A percentile compares a stretch with the other conserved stretches of the same genome.
Conservation (phyloP, 108 stramenopile species). For the Cyclostephanos tholiformis region DNA sequence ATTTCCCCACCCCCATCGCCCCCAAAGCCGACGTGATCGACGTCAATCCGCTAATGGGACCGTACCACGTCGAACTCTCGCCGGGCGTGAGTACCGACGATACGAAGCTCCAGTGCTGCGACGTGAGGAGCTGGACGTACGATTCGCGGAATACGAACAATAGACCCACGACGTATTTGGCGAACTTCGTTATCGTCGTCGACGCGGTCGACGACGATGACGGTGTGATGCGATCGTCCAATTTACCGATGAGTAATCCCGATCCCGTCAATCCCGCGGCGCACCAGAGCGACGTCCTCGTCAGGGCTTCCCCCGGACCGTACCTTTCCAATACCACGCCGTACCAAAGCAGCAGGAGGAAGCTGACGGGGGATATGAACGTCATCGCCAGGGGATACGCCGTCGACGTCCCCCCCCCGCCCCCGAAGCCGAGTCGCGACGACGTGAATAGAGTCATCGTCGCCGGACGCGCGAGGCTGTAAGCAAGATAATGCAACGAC, state of each 20-base stretch:
- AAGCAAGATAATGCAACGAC: conserved; percentile 50
- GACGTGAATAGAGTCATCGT: conserved; percentile 59
- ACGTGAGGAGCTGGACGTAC: conserved; percentile 54
- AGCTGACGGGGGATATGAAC: conserved; percentile 36
- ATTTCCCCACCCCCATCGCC: conserved; percentile 36
- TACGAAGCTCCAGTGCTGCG: conserved; percentile 54
- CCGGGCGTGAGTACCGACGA: conserved; percentile 44
- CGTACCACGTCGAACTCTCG: conserved; percentile 53
- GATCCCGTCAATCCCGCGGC: conserved; percentile 25
- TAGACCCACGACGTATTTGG: conserved; percentile 36
- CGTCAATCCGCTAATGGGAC: conserved; percentile 55
- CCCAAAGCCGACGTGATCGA: conserved; percentile 45
- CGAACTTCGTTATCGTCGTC: conserved; percentile 29
- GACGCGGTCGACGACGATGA: conserved; percentile 6
- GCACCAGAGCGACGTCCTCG: conserved; percentile 31
- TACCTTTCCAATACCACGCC: conserved; percentile 12
- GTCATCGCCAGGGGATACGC: conserved; percentile 57
- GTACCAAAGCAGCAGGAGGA: conserved; percentile 39
- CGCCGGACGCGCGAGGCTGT: conserved; percentile 53
- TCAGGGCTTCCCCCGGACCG: conserved; percentile 37
- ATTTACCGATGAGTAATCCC: conserved; percentile 15
- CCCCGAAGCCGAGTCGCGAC: conserved; percentile 39
- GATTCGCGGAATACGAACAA: conserved; percentile 54
- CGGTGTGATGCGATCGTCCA: conserved; percentile 9
- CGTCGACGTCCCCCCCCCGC: conserved; percentile 5